phyloP scores from a whole-genome alignment of 768 basidiomycete genomes.

The Boletus tylopilopsis region DNA sequence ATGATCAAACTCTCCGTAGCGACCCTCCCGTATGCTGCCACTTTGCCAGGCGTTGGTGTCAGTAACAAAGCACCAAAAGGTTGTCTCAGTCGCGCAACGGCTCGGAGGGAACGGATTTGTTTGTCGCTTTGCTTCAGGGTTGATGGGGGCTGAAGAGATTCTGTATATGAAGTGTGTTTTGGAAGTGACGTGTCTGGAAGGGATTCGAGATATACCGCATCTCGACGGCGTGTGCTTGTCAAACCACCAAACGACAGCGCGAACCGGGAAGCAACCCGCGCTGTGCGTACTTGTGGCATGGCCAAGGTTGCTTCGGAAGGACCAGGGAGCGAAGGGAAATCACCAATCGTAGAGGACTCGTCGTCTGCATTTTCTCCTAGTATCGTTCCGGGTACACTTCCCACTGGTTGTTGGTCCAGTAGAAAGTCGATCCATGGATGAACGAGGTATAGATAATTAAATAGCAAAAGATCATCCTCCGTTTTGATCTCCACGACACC shows the following conservation, averaged over 20 bases:
- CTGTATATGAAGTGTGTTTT: too few species aligned
- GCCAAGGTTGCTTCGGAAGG: neutral
- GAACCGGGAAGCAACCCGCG: neutral
- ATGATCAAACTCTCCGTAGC: neutral
- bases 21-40: neutral
- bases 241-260: neutral
- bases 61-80: slow-evolving; percentile 1
- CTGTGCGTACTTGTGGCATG: neutral
- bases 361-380: neutral
- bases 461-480: neutral
- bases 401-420: neutral
- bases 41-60: neutral
- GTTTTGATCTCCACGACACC: neutral
- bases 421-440: slow-evolving; percentile 1
- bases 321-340: neutral
- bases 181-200: too few species aligned
- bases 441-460: neutral
- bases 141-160: neutral
- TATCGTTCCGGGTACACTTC: neutral
- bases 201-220: too few species aligned
- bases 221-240: too few species aligned
- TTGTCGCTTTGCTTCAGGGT: neutral
- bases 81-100: neutral
- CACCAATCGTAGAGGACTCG: neutral
- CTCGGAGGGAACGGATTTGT: neutral